These are phyloP conservation scores for Protomyces gravidus DNA, from an alignment of 1,139 yeast genomes.

Conservation along the genomic window DNA sequence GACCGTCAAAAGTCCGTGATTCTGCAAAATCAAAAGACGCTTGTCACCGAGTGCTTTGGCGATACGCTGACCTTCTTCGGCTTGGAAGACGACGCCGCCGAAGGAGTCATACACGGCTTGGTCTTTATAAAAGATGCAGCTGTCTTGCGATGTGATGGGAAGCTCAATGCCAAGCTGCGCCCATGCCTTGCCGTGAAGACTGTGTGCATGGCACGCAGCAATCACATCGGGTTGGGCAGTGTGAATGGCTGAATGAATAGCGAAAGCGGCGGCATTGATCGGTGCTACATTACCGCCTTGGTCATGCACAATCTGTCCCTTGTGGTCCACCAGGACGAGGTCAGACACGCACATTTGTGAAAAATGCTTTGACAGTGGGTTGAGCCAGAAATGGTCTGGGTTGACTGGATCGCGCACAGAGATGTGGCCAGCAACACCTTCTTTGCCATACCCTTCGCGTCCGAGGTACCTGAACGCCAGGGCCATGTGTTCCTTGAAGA, in stretches of 20 bases:
- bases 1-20: constrained; percentile 74
- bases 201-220: constrained; percentile 81
- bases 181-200: constrained; percentile 69
- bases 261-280: constrained; percentile 75
- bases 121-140: constrained; percentile 59
- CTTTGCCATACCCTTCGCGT: constrained; percentile 37
- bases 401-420: constrained; percentile 73
- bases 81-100: constrained; percentile 76
- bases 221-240: constrained; percentile 71
- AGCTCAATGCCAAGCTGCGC: constrained; percentile 65
- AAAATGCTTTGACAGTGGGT: constrained; percentile 70
- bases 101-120: constrained; percentile 65
- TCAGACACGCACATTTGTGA: constrained; percentile 65
- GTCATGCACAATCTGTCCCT: constrained; percentile 47
- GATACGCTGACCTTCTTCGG: constrained; percentile 63
- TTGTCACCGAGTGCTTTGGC: constrained; percentile 61
- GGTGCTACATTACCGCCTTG: constrained; percentile 58
- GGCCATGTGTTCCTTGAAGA: constrained; percentile 72
- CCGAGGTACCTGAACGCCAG: constrained; percentile 77
- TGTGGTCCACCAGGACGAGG: constrained; percentile 69
- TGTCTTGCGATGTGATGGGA: constrained; percentile 79
- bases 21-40: constrained; percentile 63
- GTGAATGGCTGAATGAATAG: constrained; percentile 73
- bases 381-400: constrained; percentile 71
- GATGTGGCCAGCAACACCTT: constrained; percentile 78